These are phyloP conservation scores for Mycena maculata DNA, from an alignment of 768 basidiomycete species.

Conservation along the genomic window DNA sequence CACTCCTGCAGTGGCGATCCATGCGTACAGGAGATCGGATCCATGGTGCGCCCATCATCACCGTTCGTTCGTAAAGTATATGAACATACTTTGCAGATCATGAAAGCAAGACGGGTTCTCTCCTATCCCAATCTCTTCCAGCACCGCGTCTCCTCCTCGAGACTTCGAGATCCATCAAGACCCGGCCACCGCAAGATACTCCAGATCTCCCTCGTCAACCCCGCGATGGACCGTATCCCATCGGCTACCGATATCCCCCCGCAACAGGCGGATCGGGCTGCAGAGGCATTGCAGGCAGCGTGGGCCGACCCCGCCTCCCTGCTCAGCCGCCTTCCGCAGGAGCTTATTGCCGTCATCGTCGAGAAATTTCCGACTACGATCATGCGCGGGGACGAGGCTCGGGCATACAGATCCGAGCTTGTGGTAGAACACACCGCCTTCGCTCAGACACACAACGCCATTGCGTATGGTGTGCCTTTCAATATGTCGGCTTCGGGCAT, in stretches of 20 bases:
- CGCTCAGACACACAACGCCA: neutral
- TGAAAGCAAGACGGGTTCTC: constrained; percentile 41
- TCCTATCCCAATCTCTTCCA: constrained; percentile 53
- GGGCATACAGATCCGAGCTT: constrained; percentile 21
- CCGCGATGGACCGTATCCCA: constrained; percentile 40
- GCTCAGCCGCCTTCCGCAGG: constrained; percentile 14
- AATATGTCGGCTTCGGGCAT: too few relatives aligned
- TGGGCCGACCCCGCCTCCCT: neutral
- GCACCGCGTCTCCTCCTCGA: constrained; percentile 49
- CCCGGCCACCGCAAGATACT: constrained; percentile 54
- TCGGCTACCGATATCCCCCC: constrained; percentile 44
- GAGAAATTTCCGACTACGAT: neutral
- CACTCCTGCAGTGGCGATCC: neutral
- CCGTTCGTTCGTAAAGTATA: too few relatives aligned
- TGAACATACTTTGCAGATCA: constrained; percentile 26
- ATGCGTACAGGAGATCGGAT: constrained; percentile 41
- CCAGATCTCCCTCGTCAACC: constrained; percentile 35
- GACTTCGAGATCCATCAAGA: constrained; percentile 44
- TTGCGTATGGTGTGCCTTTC: neutral
- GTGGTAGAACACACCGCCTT: constrained; percentile 35
- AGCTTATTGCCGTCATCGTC: constrained; percentile 13
- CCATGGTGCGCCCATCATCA: constrained; percentile 28
- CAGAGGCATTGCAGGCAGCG: constrained; percentile 28
- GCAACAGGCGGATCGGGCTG: constrained; percentile 45
- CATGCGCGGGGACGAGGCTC: constrained; percentile 20